These are phyloP conservation scores for Celoporthe dispersa DNA, from an alignment of 2,329 filamentous ascomycete genomes.

Conservation along the genomic window DNA sequence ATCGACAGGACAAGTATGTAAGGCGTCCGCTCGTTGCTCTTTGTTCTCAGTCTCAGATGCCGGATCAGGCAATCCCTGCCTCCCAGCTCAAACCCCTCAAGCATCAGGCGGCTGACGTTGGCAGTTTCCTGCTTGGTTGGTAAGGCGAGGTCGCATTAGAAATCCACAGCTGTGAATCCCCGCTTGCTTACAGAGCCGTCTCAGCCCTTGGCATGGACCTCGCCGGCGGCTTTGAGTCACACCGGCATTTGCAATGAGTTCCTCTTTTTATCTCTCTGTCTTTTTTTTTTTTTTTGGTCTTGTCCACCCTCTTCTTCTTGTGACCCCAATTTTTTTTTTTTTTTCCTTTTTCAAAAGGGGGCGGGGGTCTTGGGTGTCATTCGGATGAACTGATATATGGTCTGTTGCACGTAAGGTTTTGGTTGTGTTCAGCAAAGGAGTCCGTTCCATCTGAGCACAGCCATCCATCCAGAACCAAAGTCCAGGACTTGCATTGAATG, in stretches of 20 bases:
- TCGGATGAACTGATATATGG: background rate
- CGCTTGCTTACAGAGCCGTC: conserved; percentile 8
- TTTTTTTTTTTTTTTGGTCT: background rate
- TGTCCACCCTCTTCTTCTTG: too few species aligned
- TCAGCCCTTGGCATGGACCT: background rate
- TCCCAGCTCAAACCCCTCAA: background rate
- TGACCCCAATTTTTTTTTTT: background rate
- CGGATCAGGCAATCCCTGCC: conserved; percentile 1
- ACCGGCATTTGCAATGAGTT: background rate
- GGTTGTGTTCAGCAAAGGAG: background rate
- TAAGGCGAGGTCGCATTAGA: conserved; percentile 1
- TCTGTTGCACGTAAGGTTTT: background rate
- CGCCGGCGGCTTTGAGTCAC: background rate
- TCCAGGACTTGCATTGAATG: background rate
- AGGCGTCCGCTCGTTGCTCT: background rate
- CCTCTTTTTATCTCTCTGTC: background rate
- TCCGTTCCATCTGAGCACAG: background rate
- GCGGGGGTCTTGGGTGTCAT: background rate
- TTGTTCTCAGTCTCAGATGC: conserved; percentile 3
- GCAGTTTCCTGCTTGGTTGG: background rate
- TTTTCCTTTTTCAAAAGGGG: too few species aligned
- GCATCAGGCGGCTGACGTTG: conserved; percentile 3
- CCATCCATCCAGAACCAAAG: background rate
- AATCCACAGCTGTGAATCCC: background rate
- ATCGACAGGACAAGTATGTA: background rate